Evolutionary conservation across 148 eudicot species (phyloP), one percentile per base, ranked within the genome.

Genomic region (Dysphania ambrosioides): DNA sequence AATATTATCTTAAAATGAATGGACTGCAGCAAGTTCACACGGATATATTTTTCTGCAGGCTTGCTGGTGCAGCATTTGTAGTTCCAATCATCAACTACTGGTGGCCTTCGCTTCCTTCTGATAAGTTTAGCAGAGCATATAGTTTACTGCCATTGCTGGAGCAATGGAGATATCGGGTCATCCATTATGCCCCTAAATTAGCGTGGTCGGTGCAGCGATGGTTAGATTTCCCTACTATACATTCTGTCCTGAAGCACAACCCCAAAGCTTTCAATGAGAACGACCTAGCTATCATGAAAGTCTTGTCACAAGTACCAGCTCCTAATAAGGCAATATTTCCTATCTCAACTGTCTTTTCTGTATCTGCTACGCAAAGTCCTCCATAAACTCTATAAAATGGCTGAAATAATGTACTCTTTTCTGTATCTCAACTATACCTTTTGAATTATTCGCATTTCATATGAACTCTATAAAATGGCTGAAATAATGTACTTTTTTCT

Each of bases 31-130:
- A 47, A 47, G 16, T 47, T 47, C 51, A 11, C 19, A 0, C 6
- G 51, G 3, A 15, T 47, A 47, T 10, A 2, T 47, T 13, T 63
- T 58, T 58, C 62, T 68, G 73, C 79, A 76, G 79, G 82, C 73
- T 82, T 31, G 77, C 77, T 4, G 85, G 85, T 21, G 83, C 38
- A 42, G 75, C 82, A 29, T 72, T 83, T 8, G 80, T 71, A 47
- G 82, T 70, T 38, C 85, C 85, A 56, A 70, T 77, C 6, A 18
- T 79, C 68, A 83, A 83, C 56, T 80, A 72, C 73, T 73, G 85
- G 79, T 83, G 85, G 85, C 85, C 82, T 31, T 73, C 80, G 51
- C 76, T 77, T 51, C 81, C 86, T 57, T 59, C 73, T 12, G 70
- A 66, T 8, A 19, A 51, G 38, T 13, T 64, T 18, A 74, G 24